Conservation (phyloP, 139 green algal species). For the Chlamydomonas sphaeroides region DNA sequence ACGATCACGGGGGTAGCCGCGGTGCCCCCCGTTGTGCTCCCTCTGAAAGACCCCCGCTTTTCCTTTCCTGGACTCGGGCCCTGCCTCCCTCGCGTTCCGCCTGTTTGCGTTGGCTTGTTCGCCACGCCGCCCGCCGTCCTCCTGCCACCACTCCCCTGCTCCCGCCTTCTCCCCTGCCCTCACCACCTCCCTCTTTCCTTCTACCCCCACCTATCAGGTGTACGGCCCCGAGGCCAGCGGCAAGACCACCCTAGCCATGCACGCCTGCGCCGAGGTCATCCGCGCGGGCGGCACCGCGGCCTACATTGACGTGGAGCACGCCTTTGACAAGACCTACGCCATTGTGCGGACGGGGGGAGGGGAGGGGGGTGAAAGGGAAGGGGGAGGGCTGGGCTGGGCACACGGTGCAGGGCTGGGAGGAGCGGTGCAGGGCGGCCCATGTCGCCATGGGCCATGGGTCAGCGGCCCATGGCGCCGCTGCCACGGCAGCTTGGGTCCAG, state of each 20-base stretch:
- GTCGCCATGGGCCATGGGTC: too few relatives aligned
- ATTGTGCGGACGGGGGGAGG: conserved; percentile 47
- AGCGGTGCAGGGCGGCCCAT: too few relatives aligned
- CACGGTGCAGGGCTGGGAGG: too few relatives aligned
- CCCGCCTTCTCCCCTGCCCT: too few relatives aligned
- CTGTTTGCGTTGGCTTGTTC: not conserved
- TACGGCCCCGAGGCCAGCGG: conserved; percentile 93
- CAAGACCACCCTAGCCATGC: conserved; percentile 97
- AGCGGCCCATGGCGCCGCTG: too few relatives aligned
- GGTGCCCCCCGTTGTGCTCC: too few relatives aligned
- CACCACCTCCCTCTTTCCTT: not conserved
- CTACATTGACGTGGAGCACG: conserved; percentile 96
- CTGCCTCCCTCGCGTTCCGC: not conserved
- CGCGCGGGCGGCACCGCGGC: conserved; percentile 47
- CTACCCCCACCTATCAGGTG: conserved; percentile 63
- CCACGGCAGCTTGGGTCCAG: not conserved
- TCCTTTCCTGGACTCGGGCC: too few relatives aligned
- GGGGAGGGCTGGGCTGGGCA: too few relatives aligned
- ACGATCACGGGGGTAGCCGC: too few relatives aligned
- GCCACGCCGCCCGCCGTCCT: not conserved
- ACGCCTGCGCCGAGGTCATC: conserved; percentile 91
- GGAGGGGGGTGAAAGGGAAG: too few relatives aligned
- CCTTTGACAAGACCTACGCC: conserved; percentile 91
- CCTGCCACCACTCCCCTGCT: not conserved
- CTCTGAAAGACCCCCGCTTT: too few relatives aligned